These are phyloP conservation scores for Globisporangium splendens DNA, from an alignment of 352 stramenopile species.

Conservation along the genomic window DNA sequence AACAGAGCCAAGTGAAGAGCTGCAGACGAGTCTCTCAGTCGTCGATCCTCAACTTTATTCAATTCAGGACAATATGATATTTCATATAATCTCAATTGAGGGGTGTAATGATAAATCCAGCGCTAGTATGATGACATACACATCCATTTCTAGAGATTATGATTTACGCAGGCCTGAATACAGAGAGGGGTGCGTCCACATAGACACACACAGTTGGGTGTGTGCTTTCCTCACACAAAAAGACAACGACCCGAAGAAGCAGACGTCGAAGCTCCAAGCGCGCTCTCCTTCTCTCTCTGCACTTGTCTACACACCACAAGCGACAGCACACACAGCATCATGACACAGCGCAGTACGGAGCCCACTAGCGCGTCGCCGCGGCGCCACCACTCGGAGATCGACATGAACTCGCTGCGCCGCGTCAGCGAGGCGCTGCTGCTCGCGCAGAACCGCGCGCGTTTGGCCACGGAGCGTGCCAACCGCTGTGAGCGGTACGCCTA, in stretches of 20 bases:
- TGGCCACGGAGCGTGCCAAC: slow-evolving; percentile 56
- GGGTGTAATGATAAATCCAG: too few relatives aligned
- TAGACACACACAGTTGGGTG: too few relatives aligned
- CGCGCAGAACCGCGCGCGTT: slow-evolving; percentile 60
- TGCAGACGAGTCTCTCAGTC: background rate
- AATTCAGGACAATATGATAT: too few relatives aligned
- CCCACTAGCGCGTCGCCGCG: slow-evolving; percentile 16
- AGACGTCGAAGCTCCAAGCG: background rate
- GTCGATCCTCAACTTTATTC: too few relatives aligned
- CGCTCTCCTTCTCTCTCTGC: background rate
- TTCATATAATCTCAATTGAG: too few relatives aligned
- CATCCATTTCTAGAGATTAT: too few relatives aligned
- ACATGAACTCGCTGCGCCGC: slow-evolving; percentile 55
- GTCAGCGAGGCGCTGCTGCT: slow-evolving; percentile 69
- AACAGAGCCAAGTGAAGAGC: slow-evolving; percentile 1
- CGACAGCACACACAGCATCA: background rate
- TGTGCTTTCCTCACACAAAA: too few relatives aligned
- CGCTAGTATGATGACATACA: too few relatives aligned
- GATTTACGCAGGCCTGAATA: too few relatives aligned
- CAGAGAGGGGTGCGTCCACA: too few relatives aligned
- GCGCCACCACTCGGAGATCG: slow-evolving; percentile 43
- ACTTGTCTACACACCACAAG: background rate
- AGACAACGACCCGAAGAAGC: slow-evolving; percentile 1
- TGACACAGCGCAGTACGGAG: slow-evolving; percentile 1
- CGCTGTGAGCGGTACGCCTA: slow-evolving; percentile 57